Percentiles rank a stretch among this genome's conserved stretches.
Conservation (phyloP, 2,329 filamentous ascomycete species). For the Phyllosticta citrichinensis region DNA sequence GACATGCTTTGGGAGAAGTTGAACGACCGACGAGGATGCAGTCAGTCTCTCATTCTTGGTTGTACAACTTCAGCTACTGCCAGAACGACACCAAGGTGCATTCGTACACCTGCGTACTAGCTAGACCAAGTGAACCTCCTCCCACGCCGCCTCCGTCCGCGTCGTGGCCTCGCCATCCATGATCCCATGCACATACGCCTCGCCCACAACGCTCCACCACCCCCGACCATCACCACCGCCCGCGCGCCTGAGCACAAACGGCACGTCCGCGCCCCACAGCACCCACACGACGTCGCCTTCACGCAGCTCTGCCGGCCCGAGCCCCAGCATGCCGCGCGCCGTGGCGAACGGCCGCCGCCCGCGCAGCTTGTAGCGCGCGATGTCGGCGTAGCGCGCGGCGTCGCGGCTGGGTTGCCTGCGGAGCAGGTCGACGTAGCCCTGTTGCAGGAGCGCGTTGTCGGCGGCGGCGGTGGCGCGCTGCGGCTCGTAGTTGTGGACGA, state of each 20-base stretch:
- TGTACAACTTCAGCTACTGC: too few relatives aligned
- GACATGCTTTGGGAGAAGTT: too few relatives aligned
- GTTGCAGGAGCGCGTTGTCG: not conserved
- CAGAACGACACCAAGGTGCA: too few relatives aligned
- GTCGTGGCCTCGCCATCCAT: conserved; percentile 7
- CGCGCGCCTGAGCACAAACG: not conserved
- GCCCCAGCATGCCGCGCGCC: not conserved
- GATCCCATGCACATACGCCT: conserved; percentile 5
- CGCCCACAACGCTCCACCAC: not conserved
- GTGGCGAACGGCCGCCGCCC: not conserved
- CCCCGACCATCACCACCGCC: not conserved
- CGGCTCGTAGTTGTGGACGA: not conserved
- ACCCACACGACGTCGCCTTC: conserved; percentile 3
- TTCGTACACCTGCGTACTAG: too few relatives aligned
- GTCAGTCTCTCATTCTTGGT: too few relatives aligned
- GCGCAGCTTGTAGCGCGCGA: not conserved
- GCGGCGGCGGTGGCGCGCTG: not conserved
- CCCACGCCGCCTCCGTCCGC: not conserved
- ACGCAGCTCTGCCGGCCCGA: not conserved
- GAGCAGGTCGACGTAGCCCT: not conserved
- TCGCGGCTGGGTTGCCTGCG: not conserved
- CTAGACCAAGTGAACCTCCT: not conserved
- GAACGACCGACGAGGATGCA: too few relatives aligned
- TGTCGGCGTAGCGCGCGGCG: not conserved
- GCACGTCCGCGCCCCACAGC: not conserved